Evolutionary conservation across 2,329 filamentous ascomycete genomes (phyloP).

Genomic region (Ophiocordyceps camponoti-saundersi): DNA sequence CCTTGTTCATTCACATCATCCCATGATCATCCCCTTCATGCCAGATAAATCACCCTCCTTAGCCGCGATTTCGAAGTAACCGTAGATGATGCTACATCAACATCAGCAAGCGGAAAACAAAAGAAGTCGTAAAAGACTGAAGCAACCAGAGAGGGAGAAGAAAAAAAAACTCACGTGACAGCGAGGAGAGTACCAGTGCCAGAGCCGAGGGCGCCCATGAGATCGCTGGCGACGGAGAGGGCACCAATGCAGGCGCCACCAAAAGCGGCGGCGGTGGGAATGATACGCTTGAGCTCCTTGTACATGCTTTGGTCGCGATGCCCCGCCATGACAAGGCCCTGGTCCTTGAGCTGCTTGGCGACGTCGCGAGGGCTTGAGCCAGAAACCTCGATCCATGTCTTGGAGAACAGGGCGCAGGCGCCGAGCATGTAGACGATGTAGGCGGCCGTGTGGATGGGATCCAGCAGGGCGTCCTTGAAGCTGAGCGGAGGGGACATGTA

Average conservation of each 20-base stretch:
- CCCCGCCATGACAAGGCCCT: conserved; percentile 97
- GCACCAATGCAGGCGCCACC: conserved; percentile 98
- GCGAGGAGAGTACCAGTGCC: conserved; percentile 96
- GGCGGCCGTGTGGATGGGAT: conserved; percentile 89
- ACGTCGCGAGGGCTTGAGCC: conserved; percentile 95
- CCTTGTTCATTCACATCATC: conserved; percentile 22
- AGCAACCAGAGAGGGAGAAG: background rate
- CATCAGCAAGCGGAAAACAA: background rate
- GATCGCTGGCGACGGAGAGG: conserved; percentile 85
- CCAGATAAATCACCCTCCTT: conserved; percentile 93
- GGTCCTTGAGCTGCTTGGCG: conserved; percentile 98
- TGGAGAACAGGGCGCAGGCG: conserved; percentile 95
- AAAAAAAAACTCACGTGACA: conserved; percentile 66
- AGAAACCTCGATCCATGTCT: conserved; percentile 99
- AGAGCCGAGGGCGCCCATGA: conserved; percentile 87
- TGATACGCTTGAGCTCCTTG: conserved; percentile 98
- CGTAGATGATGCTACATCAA: conserved; percentile 77
- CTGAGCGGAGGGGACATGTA: conserved; percentile 99
- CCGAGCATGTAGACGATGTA: conserved; percentile 98
- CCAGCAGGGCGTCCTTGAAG: conserved; percentile 91
- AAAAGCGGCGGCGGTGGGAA: conserved; percentile 93
- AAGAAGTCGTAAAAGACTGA: background rate
- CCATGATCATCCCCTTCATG: conserved; percentile 59
- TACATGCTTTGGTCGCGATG: conserved; percentile 99
- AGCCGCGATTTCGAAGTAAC: conserved; percentile 97